Conservation (phyloP, 1,139 yeast genomes). For the Saccharomyces hybrid region DNA sequence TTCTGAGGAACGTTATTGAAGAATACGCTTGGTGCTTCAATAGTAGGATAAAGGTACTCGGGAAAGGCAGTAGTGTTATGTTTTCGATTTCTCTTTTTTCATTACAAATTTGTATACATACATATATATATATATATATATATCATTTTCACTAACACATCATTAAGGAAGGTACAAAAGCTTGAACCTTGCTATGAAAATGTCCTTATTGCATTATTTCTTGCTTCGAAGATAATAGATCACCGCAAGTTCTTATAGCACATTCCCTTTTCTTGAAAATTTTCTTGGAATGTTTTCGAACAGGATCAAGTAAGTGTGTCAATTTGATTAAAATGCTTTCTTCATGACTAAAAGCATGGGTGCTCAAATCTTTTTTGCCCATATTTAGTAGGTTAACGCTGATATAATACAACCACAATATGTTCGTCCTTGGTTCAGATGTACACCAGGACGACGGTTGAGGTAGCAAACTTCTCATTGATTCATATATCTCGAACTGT, state of each 20-base stretch:
- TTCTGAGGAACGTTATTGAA: neutral
- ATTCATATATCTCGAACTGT: conserved; percentile 46
- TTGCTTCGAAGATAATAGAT: neutral
- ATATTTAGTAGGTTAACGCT: conserved; percentile 5
- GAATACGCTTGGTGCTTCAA: neutral
- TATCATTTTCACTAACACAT: neutral
- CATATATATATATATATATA: too few species aligned
- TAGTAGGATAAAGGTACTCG: neutral
- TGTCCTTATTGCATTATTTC: neutral
- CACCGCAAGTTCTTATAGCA: neutral
- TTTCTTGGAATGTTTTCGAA: neutral
- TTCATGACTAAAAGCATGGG: neutral
- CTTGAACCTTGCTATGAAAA: neutral
- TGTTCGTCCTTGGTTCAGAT: conserved; percentile 35
- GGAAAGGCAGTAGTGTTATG: neutral
- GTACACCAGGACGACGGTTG: conserved; percentile 25
- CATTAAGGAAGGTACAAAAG: neutral
- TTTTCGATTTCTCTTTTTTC: neutral
- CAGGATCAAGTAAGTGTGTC: neutral
- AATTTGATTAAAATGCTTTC: neutral
- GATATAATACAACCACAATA: conserved; percentile 42
- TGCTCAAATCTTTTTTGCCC: neutral
- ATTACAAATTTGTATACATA: neutral
- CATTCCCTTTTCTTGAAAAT: neutral
- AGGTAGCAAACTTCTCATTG: conserved; percentile 35